Conservation (phyloP, 2,329 filamentous ascomycete genomes). For the Raffaelea ambrosiae region DNA sequence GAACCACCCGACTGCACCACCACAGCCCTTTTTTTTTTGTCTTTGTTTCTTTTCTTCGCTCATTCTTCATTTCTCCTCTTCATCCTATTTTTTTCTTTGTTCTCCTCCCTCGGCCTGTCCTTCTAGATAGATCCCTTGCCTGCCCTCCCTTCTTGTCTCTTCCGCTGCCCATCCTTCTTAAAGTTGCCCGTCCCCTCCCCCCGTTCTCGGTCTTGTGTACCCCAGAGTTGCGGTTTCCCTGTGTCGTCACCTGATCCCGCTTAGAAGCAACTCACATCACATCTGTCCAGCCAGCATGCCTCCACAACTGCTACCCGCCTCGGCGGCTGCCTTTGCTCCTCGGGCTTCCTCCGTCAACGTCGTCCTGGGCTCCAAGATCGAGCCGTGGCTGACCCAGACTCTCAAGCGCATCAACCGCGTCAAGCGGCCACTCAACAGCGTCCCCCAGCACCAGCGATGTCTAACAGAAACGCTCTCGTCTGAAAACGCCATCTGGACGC, state of each 20-base stretch:
- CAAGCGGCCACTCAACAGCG: constrained; percentile 95
- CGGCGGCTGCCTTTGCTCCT: constrained; percentile 91
- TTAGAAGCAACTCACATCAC: constrained; percentile 20
- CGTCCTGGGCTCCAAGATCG: constrained; percentile 83
- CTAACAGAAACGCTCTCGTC: constrained; percentile 91
- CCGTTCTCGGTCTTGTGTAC: not conserved
- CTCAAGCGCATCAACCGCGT: constrained; percentile 94
- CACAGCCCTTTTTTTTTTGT: not conserved
- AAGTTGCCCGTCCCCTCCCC: no score
- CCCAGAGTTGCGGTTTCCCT: constrained; percentile 6
- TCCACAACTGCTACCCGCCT: constrained; percentile 86
- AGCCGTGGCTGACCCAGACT: constrained; percentile 94
- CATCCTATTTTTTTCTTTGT: not conserved
- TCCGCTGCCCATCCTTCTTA: not conserved
- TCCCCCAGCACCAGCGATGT: constrained; percentile 90
- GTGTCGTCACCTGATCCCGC: constrained; percentile 19
- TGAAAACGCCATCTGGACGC: constrained; percentile 84
- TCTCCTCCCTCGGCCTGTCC: not conserved
- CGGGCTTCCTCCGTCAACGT: constrained; percentile 86
- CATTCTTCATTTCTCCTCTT: not conserved
- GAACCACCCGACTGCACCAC: constrained; percentile 12
- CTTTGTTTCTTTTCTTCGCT: not conserved
- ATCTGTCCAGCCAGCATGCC: constrained; percentile 53
- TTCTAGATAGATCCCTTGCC: not conserved
- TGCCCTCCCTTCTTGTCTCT: not conserved